phyloP scores from a whole-genome alignment of 1,139 yeast species.

The Blastobotrys buckinghamii region DNA sequence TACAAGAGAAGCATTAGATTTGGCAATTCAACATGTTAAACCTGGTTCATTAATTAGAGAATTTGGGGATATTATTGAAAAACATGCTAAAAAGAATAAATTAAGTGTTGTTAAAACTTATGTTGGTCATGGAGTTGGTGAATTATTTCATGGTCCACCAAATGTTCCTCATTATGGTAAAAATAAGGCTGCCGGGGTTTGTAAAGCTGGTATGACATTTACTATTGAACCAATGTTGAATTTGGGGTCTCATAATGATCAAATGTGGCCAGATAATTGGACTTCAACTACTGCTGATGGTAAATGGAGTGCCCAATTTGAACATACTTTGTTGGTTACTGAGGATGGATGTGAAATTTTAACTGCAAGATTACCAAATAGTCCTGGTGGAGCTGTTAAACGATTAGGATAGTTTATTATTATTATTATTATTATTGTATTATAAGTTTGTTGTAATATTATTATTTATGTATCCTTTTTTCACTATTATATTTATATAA shows the following conservation, averaged over 20 bases:
- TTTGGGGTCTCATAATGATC: conserved; percentile 76
- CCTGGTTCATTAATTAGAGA: conserved; percentile 90
- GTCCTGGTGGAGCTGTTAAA: conserved; percentile 84
- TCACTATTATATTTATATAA: too few species aligned
- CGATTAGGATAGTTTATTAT: conserved; percentile 44
- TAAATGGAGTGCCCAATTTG: conserved; percentile 81
- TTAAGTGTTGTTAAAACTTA: conserved; percentile 87
- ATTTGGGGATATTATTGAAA: conserved; percentile 83
- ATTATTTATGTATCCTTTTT: too few species aligned
- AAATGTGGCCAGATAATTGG: conserved; percentile 98
- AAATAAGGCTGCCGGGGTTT: conserved; percentile 89
- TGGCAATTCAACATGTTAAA: conserved; percentile 77
- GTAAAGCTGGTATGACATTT: conserved; percentile 94
- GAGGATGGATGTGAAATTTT: conserved; percentile 91
- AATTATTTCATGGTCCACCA: conserved; percentile 87
- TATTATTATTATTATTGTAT: too few species aligned
- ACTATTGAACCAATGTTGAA: conserved; percentile 98
- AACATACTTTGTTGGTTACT: conserved; percentile 87
- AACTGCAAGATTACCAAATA: conserved; percentile 67
- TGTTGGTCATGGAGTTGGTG: conserved; percentile 93
- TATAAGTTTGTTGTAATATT: too few species aligned
- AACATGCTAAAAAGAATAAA: conserved; percentile 70
- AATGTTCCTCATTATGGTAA: conserved; percentile 89
- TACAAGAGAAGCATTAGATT: conserved; percentile 79
- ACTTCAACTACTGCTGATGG: conserved; percentile 90